phyloP scores from a whole-genome alignment of 495 filamentous ascomycete genomes.

The Podospora tetraspora region DNA sequence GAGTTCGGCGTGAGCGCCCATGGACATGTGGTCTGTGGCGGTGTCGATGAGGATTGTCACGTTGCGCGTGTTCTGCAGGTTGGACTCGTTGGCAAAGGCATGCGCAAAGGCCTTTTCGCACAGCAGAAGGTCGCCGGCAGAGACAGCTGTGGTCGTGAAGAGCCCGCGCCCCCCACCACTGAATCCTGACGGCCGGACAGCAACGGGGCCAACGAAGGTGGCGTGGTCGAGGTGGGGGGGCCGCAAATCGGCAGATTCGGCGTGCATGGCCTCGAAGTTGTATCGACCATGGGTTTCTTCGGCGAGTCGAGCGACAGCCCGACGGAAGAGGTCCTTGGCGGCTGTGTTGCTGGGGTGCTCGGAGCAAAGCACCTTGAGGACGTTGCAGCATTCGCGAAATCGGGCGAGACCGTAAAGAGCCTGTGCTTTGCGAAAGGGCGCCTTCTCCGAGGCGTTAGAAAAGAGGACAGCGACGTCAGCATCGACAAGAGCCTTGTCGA shows the following conservation, averaged over 20 bases:
- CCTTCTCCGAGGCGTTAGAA: conserved; percentile 34
- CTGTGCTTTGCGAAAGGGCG: conserved; percentile 41
- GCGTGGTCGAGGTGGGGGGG: conserved; percentile 43
- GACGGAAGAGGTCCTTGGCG: conserved; percentile 26
- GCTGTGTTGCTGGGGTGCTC: conserved; percentile 28
- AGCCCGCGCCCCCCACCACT: conserved; percentile 20
- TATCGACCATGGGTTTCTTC: conserved; percentile 40
- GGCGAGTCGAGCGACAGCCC: conserved; percentile 24
- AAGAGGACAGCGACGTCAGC: neutral
- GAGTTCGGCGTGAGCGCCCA: conserved; percentile 37
- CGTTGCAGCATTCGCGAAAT: conserved; percentile 31
- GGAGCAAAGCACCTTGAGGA: conserved; percentile 19
- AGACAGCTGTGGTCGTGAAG: conserved; percentile 35
- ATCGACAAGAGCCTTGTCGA: conserved; percentile 12
- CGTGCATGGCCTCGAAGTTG: conserved; percentile 39
- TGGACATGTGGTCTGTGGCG: conserved; percentile 21
- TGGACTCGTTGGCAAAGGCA: conserved; percentile 14
- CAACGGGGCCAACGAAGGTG: conserved; percentile 35
- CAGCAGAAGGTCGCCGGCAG: conserved; percentile 49
- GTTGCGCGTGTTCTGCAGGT: conserved; percentile 1
- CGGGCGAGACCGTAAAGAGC: conserved; percentile 43
- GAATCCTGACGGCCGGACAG: conserved; percentile 14
- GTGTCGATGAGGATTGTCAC: conserved; percentile 32
- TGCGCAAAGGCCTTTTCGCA: conserved; percentile 54
- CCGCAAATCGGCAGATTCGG: conserved; percentile 28